phyloP scores from a whole-genome alignment of 371 early-diverging fungal genomes.

The Apophysomyces sp. region DNA sequence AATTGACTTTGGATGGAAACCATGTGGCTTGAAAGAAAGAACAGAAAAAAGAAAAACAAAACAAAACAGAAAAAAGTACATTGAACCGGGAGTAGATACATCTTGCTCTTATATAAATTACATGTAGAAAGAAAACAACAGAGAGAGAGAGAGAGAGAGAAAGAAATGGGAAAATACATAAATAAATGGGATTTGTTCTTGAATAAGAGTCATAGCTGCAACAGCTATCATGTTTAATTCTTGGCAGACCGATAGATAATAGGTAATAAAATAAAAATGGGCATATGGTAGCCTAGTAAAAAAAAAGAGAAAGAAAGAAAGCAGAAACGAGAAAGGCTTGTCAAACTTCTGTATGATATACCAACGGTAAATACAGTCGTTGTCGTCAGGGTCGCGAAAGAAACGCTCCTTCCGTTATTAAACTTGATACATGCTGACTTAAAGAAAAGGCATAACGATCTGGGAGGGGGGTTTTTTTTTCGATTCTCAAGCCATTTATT shows the following conservation, averaged over 20 bases:
- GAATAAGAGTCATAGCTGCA: background rate
- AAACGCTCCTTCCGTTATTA: too few relatives aligned
- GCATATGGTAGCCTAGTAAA: background rate
- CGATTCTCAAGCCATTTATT: background rate
- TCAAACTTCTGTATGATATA: too few relatives aligned
- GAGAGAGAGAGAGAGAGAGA: constrained; percentile 1
- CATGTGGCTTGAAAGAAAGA: background rate
- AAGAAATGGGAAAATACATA: constrained; percentile 3
- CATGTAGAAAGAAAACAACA: background rate
- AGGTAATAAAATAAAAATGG: background rate
- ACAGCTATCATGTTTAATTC: background rate
- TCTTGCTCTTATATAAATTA: background rate
- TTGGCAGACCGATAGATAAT: constrained; percentile 1
- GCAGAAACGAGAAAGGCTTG: background rate
- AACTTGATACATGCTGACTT: too few relatives aligned
- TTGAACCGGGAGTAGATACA: background rate
- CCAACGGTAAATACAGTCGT: too few relatives aligned
- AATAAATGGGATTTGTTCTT: background rate
- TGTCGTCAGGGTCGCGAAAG: too few relatives aligned
- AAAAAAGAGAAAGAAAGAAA: too few relatives aligned
- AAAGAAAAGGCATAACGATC: too few relatives aligned
- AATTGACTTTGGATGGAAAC: too few relatives aligned
- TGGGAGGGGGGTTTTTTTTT: too few relatives aligned
- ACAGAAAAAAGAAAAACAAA: constrained; percentile 3
- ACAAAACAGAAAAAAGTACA: background rate